These are phyloP conservation scores for Blastobotrys terrestris DNA, from an alignment of 805 yeast genomes.

Conservation along the genomic window DNA sequence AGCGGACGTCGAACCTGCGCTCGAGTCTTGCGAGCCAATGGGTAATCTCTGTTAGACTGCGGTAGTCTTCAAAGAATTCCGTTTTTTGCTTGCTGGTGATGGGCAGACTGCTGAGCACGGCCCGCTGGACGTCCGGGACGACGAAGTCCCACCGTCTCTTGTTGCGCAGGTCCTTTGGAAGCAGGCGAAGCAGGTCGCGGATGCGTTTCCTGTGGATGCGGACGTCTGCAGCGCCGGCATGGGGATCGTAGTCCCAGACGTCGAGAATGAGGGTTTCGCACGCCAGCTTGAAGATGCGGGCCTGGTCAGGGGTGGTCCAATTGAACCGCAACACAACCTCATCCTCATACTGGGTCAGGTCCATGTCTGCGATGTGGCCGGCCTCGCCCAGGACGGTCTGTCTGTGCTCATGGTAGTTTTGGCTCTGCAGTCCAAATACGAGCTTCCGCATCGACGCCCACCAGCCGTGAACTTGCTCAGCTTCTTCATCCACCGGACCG, in stretches of 20 bases:
- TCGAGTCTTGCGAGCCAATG: slow-evolving; percentile 63
- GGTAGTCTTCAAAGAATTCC: slow-evolving; percentile 62
- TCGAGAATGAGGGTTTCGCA: slow-evolving; percentile 22
- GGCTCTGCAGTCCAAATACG: background rate
- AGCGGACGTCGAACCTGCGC: slow-evolving; percentile 60
- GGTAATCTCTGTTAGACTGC: slow-evolving; percentile 61
- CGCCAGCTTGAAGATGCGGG: slow-evolving; percentile 18
- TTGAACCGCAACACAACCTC: slow-evolving; percentile 42
- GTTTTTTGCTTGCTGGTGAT: slow-evolving; percentile 11
- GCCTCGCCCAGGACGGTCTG: background rate
- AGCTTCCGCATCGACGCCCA: background rate
- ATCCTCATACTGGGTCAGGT: slow-evolving; percentile 34
- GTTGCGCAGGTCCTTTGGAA: slow-evolving; percentile 21
- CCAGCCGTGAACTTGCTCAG: background rate
- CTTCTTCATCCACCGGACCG: background rate
- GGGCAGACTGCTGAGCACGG: slow-evolving; percentile 24
- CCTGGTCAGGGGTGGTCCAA: slow-evolving; percentile 19
- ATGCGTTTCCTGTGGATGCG: slow-evolving; percentile 18
- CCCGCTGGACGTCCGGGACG: slow-evolving; percentile 25
- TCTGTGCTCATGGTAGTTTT: background rate
- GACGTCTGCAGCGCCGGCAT: slow-evolving; percentile 18
- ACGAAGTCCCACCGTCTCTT: slow-evolving; percentile 13
- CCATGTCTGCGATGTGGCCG: background rate
- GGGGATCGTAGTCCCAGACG: slow-evolving; percentile 19
- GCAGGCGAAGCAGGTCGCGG: slow-evolving; percentile 17